Base-by-base conservation (phyloP, 2,329 filamentous ascomycete species). In the Phaeoacremonium minimum region DNA sequence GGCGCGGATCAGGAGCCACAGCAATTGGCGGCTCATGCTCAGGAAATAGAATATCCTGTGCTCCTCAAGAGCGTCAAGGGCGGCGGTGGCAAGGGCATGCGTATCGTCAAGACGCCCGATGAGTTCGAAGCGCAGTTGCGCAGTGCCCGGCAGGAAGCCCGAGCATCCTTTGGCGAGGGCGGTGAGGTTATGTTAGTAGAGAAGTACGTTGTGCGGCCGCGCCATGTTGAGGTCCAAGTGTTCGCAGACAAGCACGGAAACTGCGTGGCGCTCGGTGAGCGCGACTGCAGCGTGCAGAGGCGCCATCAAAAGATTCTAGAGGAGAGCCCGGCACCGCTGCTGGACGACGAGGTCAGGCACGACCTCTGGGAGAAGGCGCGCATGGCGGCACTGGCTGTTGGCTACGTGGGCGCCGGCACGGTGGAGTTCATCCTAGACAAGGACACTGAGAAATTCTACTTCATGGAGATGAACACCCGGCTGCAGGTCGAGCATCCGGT, bases 401-500 rank as follows among this genome's bases (percentile, higher is more conserved):
- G 79, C n/a, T 95, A 95, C 51, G 83, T 85, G n/a, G 87, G 85
- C 6, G 89, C 87, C 7, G 89, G 89, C 2, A 95, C 89, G 0
- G 85, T 95, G 15, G 89, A 95, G 61, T 95, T 90, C 53, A 85
- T 95, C 30, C 82, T 95, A 5, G 88, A 95, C 58, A 85, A 88
- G 55, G 80, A 87, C 49, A 82, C 80, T 6, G 85, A 81, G 32
- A 76, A 84, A 30, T 95, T 93, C 59, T 95, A 79, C 60, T 87
- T 87, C 49, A 83, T 86, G 75, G 83, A 87, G 63, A 85, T 87
- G 75, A 85, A 87, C 53, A 96, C 93, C 0, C 76, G 93, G 35
- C 69, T 98, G 15, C 93, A 98, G 61, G 93, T 98, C 33, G 93
- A 98, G 64, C 93, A 98, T 53, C 93, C 93, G 0, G 93, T 97